Conservation (phyloP, 768 basidiomycete species). For the Leccinum uliginosum region DNA sequence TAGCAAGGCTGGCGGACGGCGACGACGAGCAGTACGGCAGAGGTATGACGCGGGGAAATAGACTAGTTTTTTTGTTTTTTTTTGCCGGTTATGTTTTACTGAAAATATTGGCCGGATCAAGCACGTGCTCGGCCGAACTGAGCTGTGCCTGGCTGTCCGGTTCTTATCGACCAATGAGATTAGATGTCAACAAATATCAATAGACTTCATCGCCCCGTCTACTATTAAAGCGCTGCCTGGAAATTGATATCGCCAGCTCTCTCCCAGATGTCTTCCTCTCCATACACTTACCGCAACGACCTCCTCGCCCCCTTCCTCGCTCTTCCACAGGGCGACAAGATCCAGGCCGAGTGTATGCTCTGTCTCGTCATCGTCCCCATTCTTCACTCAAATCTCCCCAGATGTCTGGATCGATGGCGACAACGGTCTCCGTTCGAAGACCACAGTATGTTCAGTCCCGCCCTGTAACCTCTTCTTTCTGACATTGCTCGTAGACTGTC, state of each 20-base stretch:
- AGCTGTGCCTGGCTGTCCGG: not conserved
- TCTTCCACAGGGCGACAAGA: constrained; percentile 84
- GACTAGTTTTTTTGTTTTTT: not conserved
- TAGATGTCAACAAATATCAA: constrained; percentile 24
- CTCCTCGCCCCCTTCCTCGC: constrained; percentile 87
- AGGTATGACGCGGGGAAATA: constrained; percentile 29
- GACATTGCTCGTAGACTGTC: constrained; percentile 59
- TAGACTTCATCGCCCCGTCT: constrained; percentile 7
- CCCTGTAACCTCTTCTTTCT: not conserved
- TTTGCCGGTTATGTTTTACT: too few species aligned
- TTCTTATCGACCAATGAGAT: constrained; percentile 32
- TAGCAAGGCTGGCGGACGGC: constrained; percentile 56
- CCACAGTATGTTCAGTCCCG: constrained; percentile 56
- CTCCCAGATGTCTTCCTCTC: constrained; percentile 21
- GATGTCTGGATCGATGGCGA: constrained; percentile 99
- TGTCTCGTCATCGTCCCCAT: not conserved
- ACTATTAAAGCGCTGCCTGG: constrained; percentile 23
- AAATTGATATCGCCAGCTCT: not conserved
- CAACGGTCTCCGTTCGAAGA: constrained; percentile 92
- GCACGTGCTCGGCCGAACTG: constrained; percentile 7
- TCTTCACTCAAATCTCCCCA: constrained; percentile 30
- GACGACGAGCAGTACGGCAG: constrained; percentile 54
- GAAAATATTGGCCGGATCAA: not conserved
- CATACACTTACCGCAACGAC: constrained; percentile 64
- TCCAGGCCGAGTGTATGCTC: constrained; percentile 90